Conservation (phyloP, 1,139 yeast species). For the Candida tetrigidarum region DNA sequence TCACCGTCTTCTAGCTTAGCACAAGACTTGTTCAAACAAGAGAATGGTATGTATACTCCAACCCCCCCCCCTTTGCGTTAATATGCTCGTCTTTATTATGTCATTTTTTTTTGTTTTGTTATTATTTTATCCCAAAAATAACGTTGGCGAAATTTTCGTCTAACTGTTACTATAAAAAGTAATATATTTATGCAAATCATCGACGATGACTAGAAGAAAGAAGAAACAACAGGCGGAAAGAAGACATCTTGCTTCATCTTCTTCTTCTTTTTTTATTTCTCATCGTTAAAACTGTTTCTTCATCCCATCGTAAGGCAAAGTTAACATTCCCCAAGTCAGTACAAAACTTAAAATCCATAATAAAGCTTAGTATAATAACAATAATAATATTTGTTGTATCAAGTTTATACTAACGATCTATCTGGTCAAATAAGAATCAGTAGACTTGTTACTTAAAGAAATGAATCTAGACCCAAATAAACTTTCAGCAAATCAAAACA, state of each 20-base stretch:
- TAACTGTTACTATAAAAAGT: not conserved
- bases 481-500: slow-evolving; percentile 6
- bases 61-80: too few relatives aligned
- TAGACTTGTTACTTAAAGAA: slow-evolving; percentile 31
- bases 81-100: too few relatives aligned
- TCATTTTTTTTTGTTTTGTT: too few relatives aligned
- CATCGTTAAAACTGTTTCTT: not conserved
- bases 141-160: too few relatives aligned
- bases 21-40: slow-evolving; percentile 28
- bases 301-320: not conserved
- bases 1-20: slow-evolving; percentile 14
- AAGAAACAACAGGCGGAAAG: too few relatives aligned
- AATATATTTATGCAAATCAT: slow-evolving; percentile 2
- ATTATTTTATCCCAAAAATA: slow-evolving; percentile 4
- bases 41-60: slow-evolving; percentile 31
- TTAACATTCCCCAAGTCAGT: too few relatives aligned
- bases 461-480: slow-evolving; percentile 23
- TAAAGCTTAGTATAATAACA: not conserved
- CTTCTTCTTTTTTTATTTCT: not conserved
- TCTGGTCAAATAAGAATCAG: slow-evolving; percentile 24
- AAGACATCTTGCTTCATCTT: too few relatives aligned
- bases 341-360: slow-evolving; percentile 2
- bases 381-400: not conserved
- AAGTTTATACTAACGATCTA: slow-evolving; percentile 15
- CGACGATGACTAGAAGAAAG: not conserved